Percentiles rank a stretch among this genome's conserved stretches.
These are phyloP conservation scores for Linnemannia exigua DNA, from an alignment of 192 early-diverging fungal genomes.

Conservation along the genomic window DNA sequence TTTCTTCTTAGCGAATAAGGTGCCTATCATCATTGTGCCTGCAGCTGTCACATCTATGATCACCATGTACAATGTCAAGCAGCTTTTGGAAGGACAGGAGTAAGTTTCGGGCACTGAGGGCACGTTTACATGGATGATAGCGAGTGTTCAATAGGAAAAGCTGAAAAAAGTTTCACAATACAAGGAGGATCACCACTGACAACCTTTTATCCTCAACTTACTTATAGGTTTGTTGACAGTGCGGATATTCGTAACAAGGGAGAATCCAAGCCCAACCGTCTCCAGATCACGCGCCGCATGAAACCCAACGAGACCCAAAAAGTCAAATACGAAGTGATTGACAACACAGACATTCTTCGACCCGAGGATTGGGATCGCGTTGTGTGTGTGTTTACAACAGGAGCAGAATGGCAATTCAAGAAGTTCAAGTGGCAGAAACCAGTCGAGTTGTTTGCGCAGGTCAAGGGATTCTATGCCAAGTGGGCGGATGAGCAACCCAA, in stretches of 20 bases:
- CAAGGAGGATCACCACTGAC: slow-evolving; percentile 1
- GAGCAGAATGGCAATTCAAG: slow-evolving; percentile 96
- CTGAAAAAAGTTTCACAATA: too few species aligned
- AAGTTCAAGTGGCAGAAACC: slow-evolving; percentile 91
- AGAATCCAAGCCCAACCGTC: slow-evolving; percentile 73
- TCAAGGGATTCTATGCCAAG: slow-evolving; percentile 75
- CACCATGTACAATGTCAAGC: slow-evolving; percentile 90
- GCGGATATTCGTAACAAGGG: slow-evolving; percentile 73
- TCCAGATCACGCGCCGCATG: slow-evolving; percentile 74
- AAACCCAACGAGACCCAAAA: slow-evolving; percentile 65
- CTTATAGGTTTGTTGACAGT: slow-evolving; percentile 71
- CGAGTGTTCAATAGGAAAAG: too few species aligned
- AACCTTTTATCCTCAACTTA: neutral
- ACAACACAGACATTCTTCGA: slow-evolving; percentile 79
- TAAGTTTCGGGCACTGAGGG: slow-evolving; percentile 47
- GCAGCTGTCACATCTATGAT: slow-evolving; percentile 85
- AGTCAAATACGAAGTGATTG: slow-evolving; percentile 83
- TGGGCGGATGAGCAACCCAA: slow-evolving; percentile 64
- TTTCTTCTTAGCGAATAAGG: slow-evolving; percentile 44
- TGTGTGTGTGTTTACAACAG: slow-evolving; percentile 91
- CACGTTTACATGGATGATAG: neutral
- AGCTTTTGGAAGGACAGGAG: slow-evolving; percentile 83
- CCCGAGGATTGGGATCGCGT: slow-evolving; percentile 90
- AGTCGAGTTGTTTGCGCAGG: slow-evolving; percentile 84
- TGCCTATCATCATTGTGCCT: slow-evolving; percentile 96